Evolutionary conservation across 306 rosid species (phyloP).

Genomic region (Rosa persica): DNA sequence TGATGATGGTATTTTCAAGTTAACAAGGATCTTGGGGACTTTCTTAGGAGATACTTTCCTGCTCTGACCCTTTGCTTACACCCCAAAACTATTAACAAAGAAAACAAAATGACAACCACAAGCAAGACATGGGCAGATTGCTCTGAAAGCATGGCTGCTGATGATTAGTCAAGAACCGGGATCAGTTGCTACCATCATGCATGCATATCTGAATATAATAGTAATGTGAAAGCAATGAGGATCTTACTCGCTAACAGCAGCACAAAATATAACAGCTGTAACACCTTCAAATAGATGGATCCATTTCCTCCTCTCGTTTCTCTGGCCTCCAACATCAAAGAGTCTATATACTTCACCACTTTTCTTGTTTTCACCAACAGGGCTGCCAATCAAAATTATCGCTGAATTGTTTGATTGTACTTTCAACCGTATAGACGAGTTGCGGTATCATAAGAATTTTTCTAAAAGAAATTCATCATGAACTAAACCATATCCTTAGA

Average conservation of each 20-base stretch:
- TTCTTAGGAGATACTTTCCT: neutral
- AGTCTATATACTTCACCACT: slow-evolving; percentile 98
- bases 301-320: slow-evolving; percentile 99
- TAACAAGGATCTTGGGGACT: neutral
- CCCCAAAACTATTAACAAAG: neutral
- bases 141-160: neutral
- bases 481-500: neutral
- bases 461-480: neutral
- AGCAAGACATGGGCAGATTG: neutral
- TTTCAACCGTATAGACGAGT: neutral
- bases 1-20: neutral
- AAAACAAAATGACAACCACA: neutral
- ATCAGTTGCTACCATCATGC: slow-evolving; percentile 10
- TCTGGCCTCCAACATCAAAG: slow-evolving; percentile 97
- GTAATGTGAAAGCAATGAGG: slow-evolving; percentile 16
- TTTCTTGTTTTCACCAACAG: slow-evolving; percentile 96
- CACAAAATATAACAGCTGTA: slow-evolving; percentile 97
- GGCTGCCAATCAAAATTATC: slow-evolving; percentile 59
- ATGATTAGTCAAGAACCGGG: slow-evolving; percentile 6
- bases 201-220: slow-evolving; percentile 18
- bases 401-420: slow-evolving; percentile 3
- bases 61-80: neutral
- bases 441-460: neutral
- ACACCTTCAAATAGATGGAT: slow-evolving; percentile 99
- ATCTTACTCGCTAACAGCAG: slow-evolving; percentile 96